phyloP scores from a whole-genome alignment of 176 grass and related monocot genomes.

The Carex pumila region DNA sequence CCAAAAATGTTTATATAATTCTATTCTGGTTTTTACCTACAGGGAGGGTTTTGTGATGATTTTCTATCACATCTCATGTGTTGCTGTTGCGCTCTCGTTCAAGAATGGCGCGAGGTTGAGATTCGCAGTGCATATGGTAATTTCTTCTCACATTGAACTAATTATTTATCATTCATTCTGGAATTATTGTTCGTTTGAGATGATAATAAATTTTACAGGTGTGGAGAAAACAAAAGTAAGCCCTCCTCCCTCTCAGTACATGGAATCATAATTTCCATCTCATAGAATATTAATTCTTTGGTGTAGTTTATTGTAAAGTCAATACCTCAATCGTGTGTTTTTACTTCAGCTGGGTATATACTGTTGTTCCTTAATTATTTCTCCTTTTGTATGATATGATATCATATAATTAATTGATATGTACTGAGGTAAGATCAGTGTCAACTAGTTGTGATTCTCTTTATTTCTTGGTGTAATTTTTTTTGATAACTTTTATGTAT shows the following conservation, averaged over 20 bases:
- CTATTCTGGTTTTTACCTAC: background rate
- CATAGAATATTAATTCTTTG: background rate
- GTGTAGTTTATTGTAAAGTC: constrained; percentile 17
- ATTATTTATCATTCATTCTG: background rate
- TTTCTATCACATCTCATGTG: constrained; percentile 94
- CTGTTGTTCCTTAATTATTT: background rate
- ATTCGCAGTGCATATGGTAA: constrained; percentile 62
- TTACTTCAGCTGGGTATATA: background rate
- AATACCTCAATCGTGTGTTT: constrained; percentile 4
- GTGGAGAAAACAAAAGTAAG: constrained; percentile 49
- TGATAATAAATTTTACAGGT: constrained; percentile 29
- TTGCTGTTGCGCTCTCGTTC: constrained; percentile 93
- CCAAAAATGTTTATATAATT: background rate
- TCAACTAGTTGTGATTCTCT: background rate
- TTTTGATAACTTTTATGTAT: background rate
- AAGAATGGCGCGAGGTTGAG: constrained; percentile 97
- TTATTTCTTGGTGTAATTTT: background rate
- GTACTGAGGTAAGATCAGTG: background rate
- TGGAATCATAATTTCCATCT: constrained; percentile 43
- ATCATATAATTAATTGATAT: background rate
- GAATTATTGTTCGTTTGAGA: background rate
- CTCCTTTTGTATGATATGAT: constrained; percentile 6
- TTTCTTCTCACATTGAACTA: background rate
- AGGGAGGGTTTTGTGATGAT: constrained; percentile 93
- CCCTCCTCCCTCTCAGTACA: constrained; percentile 65